phyloP scores from a whole-genome alignment of 768 basidiomycete species.

The Boletus tylopilopsis region DNA sequence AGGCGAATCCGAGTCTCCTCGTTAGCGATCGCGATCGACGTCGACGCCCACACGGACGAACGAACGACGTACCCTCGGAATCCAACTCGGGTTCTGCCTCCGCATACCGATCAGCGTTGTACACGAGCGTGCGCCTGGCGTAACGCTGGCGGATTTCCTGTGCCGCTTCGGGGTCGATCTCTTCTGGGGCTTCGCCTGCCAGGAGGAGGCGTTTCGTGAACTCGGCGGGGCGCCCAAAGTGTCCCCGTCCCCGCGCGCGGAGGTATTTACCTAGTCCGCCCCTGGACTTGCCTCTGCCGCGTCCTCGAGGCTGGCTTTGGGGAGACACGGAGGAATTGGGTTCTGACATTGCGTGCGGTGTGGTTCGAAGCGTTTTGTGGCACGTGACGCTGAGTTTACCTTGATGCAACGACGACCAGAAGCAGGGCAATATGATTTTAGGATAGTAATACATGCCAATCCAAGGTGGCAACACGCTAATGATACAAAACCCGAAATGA shows the following conservation, averaged over 20 bases:
- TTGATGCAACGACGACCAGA: too few species aligned
- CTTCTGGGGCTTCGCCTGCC: slow-evolving; percentile 48
- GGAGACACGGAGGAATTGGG: slow-evolving; percentile 5
- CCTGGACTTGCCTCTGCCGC: slow-evolving; percentile 55
- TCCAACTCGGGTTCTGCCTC: slow-evolving; percentile 68
- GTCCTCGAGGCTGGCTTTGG: slow-evolving; percentile 26
- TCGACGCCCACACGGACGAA: too few species aligned
- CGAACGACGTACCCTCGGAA: slow-evolving; percentile 53
- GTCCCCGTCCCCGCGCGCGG: slow-evolving; percentile 63
- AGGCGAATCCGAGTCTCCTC: background rate
- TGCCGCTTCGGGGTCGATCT: slow-evolving; percentile 41
- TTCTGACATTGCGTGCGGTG: slow-evolving; percentile 12
- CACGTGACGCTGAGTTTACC: background rate
- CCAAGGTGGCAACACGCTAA: background rate
- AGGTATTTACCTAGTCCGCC: slow-evolving; percentile 75
- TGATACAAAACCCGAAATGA: slow-evolving; percentile 13
- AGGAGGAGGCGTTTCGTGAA: slow-evolving; percentile 59
- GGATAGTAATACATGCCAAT: slow-evolving; percentile 4
- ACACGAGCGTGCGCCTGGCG: slow-evolving; percentile 53
- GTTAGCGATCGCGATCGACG: background rate
- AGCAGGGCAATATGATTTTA: background rate
- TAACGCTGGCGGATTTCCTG: slow-evolving; percentile 50
- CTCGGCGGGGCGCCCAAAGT: slow-evolving; percentile 59
- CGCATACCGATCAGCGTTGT: slow-evolving; percentile 71
- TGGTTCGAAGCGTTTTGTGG: background rate